These are phyloP conservation scores for Staphylotrichum longicolle DNA, from an alignment of 495 filamentous ascomycete species.

Conservation along the genomic window DNA sequence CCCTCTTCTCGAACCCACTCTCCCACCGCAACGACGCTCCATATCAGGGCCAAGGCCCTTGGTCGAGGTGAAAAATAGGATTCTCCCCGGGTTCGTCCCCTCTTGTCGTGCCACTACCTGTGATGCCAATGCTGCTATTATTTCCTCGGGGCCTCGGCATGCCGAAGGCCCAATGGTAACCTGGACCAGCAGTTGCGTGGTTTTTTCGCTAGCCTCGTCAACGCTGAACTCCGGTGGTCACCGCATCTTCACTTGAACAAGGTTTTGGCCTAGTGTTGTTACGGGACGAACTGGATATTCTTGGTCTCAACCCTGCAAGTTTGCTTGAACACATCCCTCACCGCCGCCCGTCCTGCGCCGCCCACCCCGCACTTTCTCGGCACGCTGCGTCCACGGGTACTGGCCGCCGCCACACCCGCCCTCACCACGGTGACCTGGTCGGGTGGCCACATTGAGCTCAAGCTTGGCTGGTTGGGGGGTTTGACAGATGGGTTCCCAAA, in stretches of 20 bases:
- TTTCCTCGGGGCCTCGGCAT: neutral
- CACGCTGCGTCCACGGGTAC: neutral
- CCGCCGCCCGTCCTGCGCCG: neutral
- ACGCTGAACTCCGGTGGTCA: neutral
- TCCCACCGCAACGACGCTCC: neutral
- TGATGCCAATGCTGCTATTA: neutral
- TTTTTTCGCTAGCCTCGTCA: neutral
- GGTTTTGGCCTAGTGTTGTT: neutral
- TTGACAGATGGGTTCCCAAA: too few relatives aligned
- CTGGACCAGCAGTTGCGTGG: neutral
- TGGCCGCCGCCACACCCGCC: neutral
- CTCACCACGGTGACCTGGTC: too few relatives aligned
- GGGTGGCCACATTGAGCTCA: too few relatives aligned
- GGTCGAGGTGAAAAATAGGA: neutral
- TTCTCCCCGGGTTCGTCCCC: neutral
- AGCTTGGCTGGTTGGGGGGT: too few relatives aligned
- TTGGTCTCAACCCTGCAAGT: neutral
- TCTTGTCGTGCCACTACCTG: constrained; percentile 3
- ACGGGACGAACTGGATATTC: neutral
- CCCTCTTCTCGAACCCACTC: neutral
- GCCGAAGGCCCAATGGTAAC: neutral
- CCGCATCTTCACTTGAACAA: neutral
- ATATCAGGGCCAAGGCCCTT: neutral
- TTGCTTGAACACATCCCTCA: neutral
- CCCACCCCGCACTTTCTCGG: constrained; percentile 6